Percentiles rank a stretch among this genome's conserved stretches.
Evolutionary conservation across 2,329 filamentous ascomycete species (phyloP).

Genomic region (Fonsecaea pugnacius): DNA sequence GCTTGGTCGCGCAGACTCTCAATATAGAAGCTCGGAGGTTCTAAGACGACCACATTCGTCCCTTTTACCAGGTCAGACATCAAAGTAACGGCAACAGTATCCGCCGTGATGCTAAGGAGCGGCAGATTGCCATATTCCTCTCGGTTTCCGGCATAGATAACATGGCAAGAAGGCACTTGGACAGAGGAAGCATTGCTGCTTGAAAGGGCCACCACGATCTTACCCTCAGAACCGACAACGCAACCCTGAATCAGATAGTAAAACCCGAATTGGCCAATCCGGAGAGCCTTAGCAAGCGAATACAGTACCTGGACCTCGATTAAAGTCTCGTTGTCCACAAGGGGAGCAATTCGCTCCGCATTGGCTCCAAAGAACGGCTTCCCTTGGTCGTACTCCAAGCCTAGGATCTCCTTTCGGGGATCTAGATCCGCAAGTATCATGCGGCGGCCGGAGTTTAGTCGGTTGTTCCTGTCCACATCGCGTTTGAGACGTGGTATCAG

Average conservation of each 20-base stretch:
- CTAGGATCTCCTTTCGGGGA: neutral
- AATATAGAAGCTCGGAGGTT: conserved; percentile 18
- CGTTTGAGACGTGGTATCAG: conserved; percentile 41
- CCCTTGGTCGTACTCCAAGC: neutral
- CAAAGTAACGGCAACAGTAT: neutral
- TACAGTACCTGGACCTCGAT: conserved; percentile 14
- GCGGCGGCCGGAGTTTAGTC: conserved; percentile 36
- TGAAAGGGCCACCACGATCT: neutral
- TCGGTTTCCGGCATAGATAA: neutral
- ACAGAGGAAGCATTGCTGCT: neutral
- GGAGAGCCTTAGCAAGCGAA: conserved; percentile 17
- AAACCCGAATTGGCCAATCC: conserved; percentile 11
- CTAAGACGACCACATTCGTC: conserved; percentile 1
- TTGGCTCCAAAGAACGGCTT: neutral
- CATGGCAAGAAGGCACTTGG: neutral
- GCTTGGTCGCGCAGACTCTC: conserved; percentile 17
- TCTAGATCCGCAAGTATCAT: neutral
- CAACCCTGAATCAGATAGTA: conserved; percentile 15
- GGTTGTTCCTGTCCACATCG: conserved; percentile 31
- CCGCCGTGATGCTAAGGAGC: neutral
- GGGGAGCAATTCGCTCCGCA: neutral
- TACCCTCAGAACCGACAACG: neutral
- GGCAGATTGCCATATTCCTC: neutral
- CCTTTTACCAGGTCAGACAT: neutral
- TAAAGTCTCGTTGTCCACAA: neutral